Evolutionary conservation across 2,329 filamentous ascomycete genomes (phyloP).

Genomic region (Aspergillus transmontanensis): DNA sequence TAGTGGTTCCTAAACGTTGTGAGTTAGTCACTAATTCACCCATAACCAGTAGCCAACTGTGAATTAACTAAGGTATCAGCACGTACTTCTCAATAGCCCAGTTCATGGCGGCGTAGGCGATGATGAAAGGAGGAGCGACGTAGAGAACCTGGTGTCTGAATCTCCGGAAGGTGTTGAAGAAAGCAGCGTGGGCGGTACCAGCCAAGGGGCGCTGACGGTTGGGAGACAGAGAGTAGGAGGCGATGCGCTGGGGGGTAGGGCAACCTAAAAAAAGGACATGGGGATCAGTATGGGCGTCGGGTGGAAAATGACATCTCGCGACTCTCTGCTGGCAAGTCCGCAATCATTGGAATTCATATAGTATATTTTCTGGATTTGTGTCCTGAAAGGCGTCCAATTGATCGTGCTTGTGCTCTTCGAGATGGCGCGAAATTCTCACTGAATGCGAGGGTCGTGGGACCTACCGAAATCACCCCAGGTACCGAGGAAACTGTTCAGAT

Average conservation of each 20-base stretch:
- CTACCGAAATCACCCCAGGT: conserved; percentile 75
- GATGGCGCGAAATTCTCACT: not conserved
- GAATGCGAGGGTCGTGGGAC: conserved; percentile 39
- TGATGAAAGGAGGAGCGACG: conserved; percentile 76
- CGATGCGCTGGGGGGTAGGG: conserved; percentile 57
- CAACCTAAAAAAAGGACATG: conserved; percentile 27
- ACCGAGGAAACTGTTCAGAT: conserved; percentile 65
- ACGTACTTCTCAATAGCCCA: conserved; percentile 90
- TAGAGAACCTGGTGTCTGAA: conserved; percentile 86
- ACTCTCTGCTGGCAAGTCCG: not conserved
- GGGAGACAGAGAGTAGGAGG: conserved; percentile 73
- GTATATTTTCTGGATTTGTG: not conserved
- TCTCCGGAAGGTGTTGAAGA: conserved; percentile 95
- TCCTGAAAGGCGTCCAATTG: not conserved
- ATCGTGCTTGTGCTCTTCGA: conserved; percentile 4
- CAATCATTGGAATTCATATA: not conserved
- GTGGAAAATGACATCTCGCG: not conserved
- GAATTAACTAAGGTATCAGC: not conserved
- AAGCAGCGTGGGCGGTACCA: conserved; percentile 72
- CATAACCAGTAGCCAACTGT: not conserved
- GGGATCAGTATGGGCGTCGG: not conserved
- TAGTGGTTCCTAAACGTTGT: conserved; percentile 48
- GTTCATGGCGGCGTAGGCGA: conserved; percentile 79
- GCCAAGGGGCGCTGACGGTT: conserved; percentile 91
- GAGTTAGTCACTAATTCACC: not conserved